Percentiles rank a stretch among this genome's conserved stretches.
Conservation (phyloP, 331 rosid genomes). For the Malus hybrid region DNA sequence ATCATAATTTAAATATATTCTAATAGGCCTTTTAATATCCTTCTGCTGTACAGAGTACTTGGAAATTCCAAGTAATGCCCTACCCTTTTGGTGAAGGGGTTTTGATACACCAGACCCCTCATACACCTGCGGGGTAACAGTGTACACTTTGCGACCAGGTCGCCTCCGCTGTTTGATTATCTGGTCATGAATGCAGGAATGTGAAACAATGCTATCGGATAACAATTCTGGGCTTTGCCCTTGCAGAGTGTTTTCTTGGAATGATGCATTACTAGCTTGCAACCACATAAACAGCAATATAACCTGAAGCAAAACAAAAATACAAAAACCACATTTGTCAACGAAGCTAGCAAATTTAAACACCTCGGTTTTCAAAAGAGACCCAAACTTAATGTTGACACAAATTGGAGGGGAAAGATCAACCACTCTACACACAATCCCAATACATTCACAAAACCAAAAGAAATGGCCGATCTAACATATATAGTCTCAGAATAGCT, state of each 20-base stretch:
- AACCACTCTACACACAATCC: background rate
- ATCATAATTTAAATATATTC: conserved; percentile 92
- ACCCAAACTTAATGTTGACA: background rate
- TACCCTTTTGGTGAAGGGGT: conserved; percentile 56
- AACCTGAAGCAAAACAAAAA: conserved; percentile 43
- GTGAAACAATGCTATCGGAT: conserved; percentile 53
- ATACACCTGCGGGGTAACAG: conserved; percentile 82
- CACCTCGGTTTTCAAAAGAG: background rate
- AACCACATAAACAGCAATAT: conserved; percentile 45
- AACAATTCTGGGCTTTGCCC: conserved; percentile 35
- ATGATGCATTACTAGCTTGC: conserved; percentile 43
- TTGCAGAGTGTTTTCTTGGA: conserved; percentile 31
- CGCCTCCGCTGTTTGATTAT: conserved; percentile 78
- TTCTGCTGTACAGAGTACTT: conserved; percentile 31
- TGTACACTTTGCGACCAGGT: conserved; percentile 87
- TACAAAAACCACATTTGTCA: background rate
- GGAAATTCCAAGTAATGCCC: conserved; percentile 66
- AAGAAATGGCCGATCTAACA: conserved; percentile 13
- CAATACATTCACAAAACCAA: background rate
- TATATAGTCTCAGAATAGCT: conserved; percentile 4
- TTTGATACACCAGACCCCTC: conserved; percentile 33
- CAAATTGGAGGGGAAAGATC: background rate
- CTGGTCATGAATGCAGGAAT: conserved; percentile 95
- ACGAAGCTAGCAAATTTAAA: background rate
- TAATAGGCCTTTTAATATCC: conserved; percentile 69